Evolutionary conservation across 2,329 filamentous ascomycete genomes (phyloP), one percentile per base, ranked within the genome.

Genomic region (Xenoacremonium recifei): DNA sequence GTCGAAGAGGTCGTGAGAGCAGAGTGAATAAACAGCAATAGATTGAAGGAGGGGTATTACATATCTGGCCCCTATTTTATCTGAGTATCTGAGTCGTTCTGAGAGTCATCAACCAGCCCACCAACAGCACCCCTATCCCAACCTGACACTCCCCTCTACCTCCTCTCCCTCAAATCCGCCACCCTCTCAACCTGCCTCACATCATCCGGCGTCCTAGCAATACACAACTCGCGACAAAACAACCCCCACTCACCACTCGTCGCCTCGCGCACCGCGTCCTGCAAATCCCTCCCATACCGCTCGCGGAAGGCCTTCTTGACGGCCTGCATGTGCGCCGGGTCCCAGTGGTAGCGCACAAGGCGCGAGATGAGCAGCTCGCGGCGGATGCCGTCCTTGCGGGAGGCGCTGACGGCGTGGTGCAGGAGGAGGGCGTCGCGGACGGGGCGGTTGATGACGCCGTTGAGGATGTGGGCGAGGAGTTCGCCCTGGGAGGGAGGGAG

Each of bases 381-480:
- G 21, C 92, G 82, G 49, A 91, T 74, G 39, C 78, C 67, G 59
- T 92, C 87, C 49, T 79, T 80, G 50, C 76, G 79, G 4, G 85
- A 84, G 34, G 85, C 79, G 16, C 83, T 85, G 51, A 97, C 82
- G 2, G 93, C 92, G 69, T 97, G 93, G 65, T 95, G 84, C 2
- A 99, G 75, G 3, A 97, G 82, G 27, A 96, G 77, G 3, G 92
- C 89, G 64, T 97, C 93, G 41, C 93, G 88, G 49, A 95, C 89
- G 5, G 93, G 91, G 45, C 87, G 87, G 70, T 97, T 97, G 71
- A 97, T 95, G 43, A 95, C 84, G 58, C 93, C 93, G 68, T 97
- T 96, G 59, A 99, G 84, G 55, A 97, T 89, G 66, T 97, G 93
- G 0, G 90, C 89, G 27, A 97, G 82, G 16, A 95, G 83, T 70